These are phyloP conservation scores for Mortierella polycephala DNA, from an alignment of 371 early-diverging fungal species.

Conservation along the genomic window DNA sequence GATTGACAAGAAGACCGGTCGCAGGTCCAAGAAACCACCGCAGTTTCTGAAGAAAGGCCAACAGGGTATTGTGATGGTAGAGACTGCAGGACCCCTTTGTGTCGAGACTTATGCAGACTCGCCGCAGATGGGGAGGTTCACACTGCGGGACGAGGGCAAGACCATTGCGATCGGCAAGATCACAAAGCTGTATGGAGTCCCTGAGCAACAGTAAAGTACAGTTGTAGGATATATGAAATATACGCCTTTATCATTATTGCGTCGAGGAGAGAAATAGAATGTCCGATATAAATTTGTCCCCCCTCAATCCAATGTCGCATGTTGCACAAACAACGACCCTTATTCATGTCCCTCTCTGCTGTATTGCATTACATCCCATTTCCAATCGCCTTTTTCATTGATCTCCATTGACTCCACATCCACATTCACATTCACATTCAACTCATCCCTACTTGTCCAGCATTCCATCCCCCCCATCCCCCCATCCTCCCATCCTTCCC, in stretches of 20 bases:
- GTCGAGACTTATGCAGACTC: slow-evolving; percentile 87
- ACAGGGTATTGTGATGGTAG: slow-evolving; percentile 82
- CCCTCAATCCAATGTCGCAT: too few relatives aligned
- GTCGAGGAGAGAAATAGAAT: too few relatives aligned
- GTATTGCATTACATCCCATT: not conserved
- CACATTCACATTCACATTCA: not conserved
- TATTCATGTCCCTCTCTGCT: not conserved
- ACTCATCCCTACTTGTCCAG: not conserved
- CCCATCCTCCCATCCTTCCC: not conserved
- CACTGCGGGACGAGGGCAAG: slow-evolving; percentile 91
- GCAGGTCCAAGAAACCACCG: slow-evolving; percentile 86
- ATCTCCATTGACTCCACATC: not conserved
- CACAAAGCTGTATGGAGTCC: slow-evolving; percentile 68
- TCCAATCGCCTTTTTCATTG: not conserved
- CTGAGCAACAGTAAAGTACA: not conserved
- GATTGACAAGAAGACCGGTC: slow-evolving; percentile 88
- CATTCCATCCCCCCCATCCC: not conserved
- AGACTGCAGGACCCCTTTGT: slow-evolving; percentile 78
- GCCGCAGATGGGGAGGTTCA: slow-evolving; percentile 95
- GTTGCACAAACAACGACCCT: not conserved
- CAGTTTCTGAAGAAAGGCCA: slow-evolving; percentile 92
- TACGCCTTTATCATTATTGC: too few relatives aligned
- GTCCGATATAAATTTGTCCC: too few relatives aligned
- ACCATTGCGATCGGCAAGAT: slow-evolving; percentile 97
- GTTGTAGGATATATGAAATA: too few relatives aligned